Conservation (phyloP, 2,329 filamentous ascomycete species). For the Epichloe typhina region DNA sequence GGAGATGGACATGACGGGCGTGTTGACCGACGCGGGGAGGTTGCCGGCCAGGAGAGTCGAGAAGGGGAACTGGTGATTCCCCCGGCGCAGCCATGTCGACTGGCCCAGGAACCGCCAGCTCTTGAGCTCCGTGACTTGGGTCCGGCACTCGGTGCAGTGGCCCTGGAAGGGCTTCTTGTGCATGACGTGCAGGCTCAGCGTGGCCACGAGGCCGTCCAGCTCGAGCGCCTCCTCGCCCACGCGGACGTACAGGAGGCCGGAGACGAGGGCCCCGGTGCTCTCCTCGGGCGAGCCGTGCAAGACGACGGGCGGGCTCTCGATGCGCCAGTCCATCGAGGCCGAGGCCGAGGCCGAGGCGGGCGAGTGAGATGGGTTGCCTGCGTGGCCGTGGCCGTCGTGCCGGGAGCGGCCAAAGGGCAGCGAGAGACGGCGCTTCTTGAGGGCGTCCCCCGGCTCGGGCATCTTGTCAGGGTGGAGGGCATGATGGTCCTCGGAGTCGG, state of each 20-base stretch:
- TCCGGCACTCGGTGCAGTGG: constrained; percentile 66
- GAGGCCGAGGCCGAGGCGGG: too few species aligned
- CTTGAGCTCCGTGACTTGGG: constrained; percentile 59
- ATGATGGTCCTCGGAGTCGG: constrained; percentile 22
- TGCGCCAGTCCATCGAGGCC: constrained; percentile 37
- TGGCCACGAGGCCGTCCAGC: constrained; percentile 60
- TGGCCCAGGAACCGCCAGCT: constrained; percentile 64
- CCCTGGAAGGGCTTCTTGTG: constrained; percentile 72
- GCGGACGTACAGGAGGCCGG: constrained; percentile 64
- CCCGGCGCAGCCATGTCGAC: constrained; percentile 36
- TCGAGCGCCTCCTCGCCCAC: constrained; percentile 54
- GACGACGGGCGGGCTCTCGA: constrained; percentile 79
- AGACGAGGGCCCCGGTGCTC: constrained; percentile 75
- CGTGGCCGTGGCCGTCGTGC: constrained; percentile 18
- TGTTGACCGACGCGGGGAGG: constrained; percentile 72
- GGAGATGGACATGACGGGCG: constrained; percentile 56
- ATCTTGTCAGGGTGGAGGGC: constrained; percentile 19
- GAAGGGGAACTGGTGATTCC: constrained; percentile 71
- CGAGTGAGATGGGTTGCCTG: constrained; percentile 4
- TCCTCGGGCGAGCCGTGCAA: constrained; percentile 63
- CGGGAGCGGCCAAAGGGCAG: constrained; percentile 22
- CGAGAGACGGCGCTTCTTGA: constrained; percentile 29
- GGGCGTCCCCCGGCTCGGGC: constrained; percentile 22
- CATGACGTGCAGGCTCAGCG: constrained; percentile 53
- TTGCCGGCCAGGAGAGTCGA: constrained; percentile 75